Conservation (phyloP, 495 filamentous ascomycete genomes). For the Friedmanniomyces endolithicus region DNA sequence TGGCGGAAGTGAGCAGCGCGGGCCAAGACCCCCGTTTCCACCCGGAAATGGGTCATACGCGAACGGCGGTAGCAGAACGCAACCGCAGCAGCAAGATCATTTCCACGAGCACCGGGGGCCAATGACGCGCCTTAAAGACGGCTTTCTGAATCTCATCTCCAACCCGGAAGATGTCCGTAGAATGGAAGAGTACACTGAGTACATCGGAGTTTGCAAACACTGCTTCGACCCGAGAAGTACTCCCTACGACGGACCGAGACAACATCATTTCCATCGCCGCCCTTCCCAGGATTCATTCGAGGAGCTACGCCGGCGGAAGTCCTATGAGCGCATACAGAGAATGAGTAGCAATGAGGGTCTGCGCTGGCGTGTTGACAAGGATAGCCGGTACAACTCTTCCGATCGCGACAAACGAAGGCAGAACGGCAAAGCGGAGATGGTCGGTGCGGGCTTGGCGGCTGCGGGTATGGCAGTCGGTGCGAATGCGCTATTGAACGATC, state of each 20-base stretch:
- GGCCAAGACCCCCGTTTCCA: background rate
- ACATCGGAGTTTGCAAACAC: slow-evolving; percentile 54
- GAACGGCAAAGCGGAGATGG: slow-evolving; percentile 36
- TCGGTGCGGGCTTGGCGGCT: slow-evolving; percentile 41
- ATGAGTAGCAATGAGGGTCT: slow-evolving; percentile 10
- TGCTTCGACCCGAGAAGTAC: slow-evolving; percentile 55
- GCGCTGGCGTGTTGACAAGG: slow-evolving; percentile 39
- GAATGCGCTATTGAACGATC: slow-evolving; percentile 9
- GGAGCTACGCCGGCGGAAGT: slow-evolving; percentile 20
- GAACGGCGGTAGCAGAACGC: slow-evolving; percentile 1
- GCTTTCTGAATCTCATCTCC: slow-evolving; percentile 17
- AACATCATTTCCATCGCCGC: slow-evolving; percentile 41
- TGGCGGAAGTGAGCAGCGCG: background rate
- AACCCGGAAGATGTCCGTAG: slow-evolving; percentile 46
- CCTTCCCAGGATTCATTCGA: slow-evolving; percentile 18
- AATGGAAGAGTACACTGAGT: slow-evolving; percentile 64
- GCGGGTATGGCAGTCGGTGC: slow-evolving; percentile 23
- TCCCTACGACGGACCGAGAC: slow-evolving; percentile 50
- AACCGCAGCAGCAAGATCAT: slow-evolving; percentile 8
- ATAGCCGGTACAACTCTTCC: slow-evolving; percentile 46
- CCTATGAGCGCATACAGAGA: slow-evolving; percentile 6
- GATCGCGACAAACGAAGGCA: slow-evolving; percentile 37
- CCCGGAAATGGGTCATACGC: background rate
- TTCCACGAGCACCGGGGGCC: slow-evolving; percentile 38
- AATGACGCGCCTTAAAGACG: slow-evolving; percentile 32